A percentile compares a stretch with the other conserved stretches of the same genome.
These are phyloP conservation scores for Aspergillus fructus DNA, from an alignment of 2,329 filamentous ascomycete genomes.

Conservation along the genomic window DNA sequence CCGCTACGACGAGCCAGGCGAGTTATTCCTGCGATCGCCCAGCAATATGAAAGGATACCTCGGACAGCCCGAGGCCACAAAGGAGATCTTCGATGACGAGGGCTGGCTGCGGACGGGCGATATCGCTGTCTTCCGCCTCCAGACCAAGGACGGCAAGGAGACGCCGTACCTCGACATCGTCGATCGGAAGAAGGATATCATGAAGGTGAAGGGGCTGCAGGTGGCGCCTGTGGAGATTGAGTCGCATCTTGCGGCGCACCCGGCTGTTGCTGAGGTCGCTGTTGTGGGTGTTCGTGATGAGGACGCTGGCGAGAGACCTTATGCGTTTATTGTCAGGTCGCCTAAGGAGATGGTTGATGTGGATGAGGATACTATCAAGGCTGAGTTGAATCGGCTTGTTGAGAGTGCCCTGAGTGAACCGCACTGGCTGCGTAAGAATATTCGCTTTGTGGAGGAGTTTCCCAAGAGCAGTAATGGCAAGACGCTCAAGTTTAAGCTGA, in stretches of 20 bases:
- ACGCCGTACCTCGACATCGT: slow-evolving; percentile 42
- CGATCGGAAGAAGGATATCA: slow-evolving; percentile 67
- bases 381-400: background rate
- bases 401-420: background rate
- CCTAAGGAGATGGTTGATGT: background rate
- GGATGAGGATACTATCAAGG: background rate
- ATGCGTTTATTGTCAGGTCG: slow-evolving; percentile 54
- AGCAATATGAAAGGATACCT: slow-evolving; percentile 60
- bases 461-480: slow-evolving; percentile 4
- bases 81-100: slow-evolving; percentile 64
- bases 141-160: background rate
- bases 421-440: slow-evolving; percentile 2
- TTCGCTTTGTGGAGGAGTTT: background rate
- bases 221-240: slow-evolving; percentile 61
- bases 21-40: slow-evolving; percentile 1
- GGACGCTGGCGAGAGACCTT: slow-evolving; percentile 55
- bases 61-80: slow-evolving; percentile 69
- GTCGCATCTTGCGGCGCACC: slow-evolving; percentile 58
- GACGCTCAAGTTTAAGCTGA: background rate
- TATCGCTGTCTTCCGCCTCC: slow-evolving; percentile 53
- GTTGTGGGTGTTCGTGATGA: slow-evolving; percentile 38
- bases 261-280: slow-evolving; percentile 57
- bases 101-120: slow-evolving; percentile 64
- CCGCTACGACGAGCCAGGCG: slow-evolving; percentile 2
- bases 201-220: slow-evolving; percentile 60